Conservation (phyloP, 345 rosid genomes). For the Cardamine resedifolia region DNA sequence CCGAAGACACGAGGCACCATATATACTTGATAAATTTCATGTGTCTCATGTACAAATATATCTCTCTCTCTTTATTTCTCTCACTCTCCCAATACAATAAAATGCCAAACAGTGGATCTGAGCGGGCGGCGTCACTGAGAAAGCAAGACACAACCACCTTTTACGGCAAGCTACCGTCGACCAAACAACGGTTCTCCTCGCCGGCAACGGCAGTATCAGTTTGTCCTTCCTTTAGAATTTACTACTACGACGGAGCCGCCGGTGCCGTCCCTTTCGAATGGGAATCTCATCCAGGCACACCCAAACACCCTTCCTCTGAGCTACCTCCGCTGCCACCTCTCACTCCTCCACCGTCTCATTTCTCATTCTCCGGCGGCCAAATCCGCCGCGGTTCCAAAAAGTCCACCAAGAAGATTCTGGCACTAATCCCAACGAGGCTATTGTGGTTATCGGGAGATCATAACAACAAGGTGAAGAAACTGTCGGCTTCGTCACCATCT, state of each 20-base stretch:
- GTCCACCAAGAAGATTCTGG: conserved; percentile 24
- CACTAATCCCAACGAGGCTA: conserved; percentile 13
- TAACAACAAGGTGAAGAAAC: conserved; percentile 21
- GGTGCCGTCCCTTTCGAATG: conserved; percentile 40
- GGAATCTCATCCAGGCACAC: conserved; percentile 42
- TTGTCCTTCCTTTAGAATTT: conserved; percentile 38
- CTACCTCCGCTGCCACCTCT: conserved; percentile 31
- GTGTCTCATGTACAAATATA: conserved; percentile 10
- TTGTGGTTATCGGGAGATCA: conserved; percentile 22
- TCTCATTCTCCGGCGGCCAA: conserved; percentile 29
- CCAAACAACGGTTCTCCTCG: conserved; percentile 30
- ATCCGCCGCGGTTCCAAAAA: conserved; percentile 11
- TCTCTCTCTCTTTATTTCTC: background rate
- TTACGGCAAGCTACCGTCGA: conserved; percentile 30
- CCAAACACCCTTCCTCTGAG: conserved; percentile 33
- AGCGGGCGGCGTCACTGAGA: background rate
- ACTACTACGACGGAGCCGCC: conserved; percentile 31
- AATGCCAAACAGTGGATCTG: conserved; percentile 31
- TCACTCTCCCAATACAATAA: conserved; percentile 14
- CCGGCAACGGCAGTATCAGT: conserved; percentile 6
- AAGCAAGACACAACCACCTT: conserved; percentile 22
- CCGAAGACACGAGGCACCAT: conserved; percentile 26
- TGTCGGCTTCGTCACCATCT: conserved; percentile 23
- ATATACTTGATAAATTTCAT: conserved; percentile 16
- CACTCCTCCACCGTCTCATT: conserved; percentile 42